Evolutionary conservation across 2,329 filamentous ascomycete species (phyloP).

Genomic region (Ascocoryne sarcoides): DNA sequence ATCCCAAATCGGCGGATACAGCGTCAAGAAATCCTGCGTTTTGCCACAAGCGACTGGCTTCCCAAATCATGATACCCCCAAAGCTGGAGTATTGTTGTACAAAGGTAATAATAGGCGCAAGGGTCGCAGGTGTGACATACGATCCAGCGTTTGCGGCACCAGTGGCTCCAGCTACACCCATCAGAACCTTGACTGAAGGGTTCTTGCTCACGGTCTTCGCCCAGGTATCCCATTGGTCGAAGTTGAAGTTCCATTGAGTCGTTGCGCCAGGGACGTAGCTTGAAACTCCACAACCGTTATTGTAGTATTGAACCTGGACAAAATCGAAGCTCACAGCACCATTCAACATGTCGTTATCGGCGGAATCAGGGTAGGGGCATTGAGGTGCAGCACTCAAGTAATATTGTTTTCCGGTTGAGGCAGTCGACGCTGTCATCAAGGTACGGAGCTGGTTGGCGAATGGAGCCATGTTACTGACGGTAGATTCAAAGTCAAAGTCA

Average conservation of each 20-base stretch:
- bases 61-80: conserved; percentile 63
- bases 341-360: conserved; percentile 48
- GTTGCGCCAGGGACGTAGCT: conserved; percentile 38
- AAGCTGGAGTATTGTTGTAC: conserved; percentile 48
- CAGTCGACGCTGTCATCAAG: conserved; percentile 37
- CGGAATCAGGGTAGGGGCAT: conserved; percentile 55
- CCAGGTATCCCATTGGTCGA: conserved; percentile 57
- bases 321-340: conserved; percentile 38
- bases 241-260: conserved; percentile 50
- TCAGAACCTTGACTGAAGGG: conserved; percentile 49
- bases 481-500: conserved; percentile 64
- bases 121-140: conserved; percentile 39
- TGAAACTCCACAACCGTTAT: conserved; percentile 49
- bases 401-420: conserved; percentile 41
- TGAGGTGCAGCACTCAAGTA: conserved; percentile 60
- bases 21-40: conserved; percentile 45
- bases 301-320: conserved; percentile 36
- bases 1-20: conserved; percentile 9
- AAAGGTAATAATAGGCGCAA: conserved; percentile 45
- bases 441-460: conserved; percentile 51
- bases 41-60: conserved; percentile 50
- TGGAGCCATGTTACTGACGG: conserved; percentile 47
- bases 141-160: conserved; percentile 41
- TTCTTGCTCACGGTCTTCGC: conserved; percentile 45
- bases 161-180: conserved; percentile 47